Evolutionary conservation across 306 rosid genomes (phyloP).

Genomic region (Trifolium dubium): DNA sequence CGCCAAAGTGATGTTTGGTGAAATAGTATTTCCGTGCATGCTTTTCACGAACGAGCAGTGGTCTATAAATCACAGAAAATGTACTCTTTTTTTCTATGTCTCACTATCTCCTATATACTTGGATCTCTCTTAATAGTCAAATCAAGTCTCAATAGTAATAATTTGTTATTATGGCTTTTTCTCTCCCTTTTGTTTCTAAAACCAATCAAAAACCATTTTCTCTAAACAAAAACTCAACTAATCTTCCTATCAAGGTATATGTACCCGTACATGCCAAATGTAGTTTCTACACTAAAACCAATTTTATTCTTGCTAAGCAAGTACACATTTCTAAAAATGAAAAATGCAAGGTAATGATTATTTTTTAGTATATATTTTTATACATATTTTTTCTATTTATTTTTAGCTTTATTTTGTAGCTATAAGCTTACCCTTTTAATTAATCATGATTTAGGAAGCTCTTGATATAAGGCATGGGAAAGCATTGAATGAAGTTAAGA

Average conservation of each 20-base stretch:
- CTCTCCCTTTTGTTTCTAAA: neutral
- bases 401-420: neutral
- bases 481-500: conserved; percentile 45
- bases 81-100: neutral
- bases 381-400: neutral
- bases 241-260: neutral
- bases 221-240: conserved; percentile 16
- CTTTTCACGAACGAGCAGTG: neutral
- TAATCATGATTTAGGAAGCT: conserved; percentile 31
- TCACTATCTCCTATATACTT: neutral
- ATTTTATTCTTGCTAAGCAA: neutral
- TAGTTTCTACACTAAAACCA: neutral
- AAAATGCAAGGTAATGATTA: neutral
- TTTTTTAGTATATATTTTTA: neutral
- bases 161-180: conserved; percentile 16
- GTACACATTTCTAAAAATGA: neutral
- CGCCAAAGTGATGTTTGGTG: neutral
- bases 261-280: neutral
- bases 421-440: neutral
- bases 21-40: neutral
- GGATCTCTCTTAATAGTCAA: neutral
- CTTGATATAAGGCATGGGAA: conserved; percentile 27
- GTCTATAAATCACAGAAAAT: neutral
- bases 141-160: neutral
- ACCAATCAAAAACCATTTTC: neutral